Percentiles rank a stretch among this genome's conserved stretches.
These are phyloP conservation scores for Brettanomyces custersianus DNA, from an alignment of 805 yeast species.

Conservation along the genomic window DNA sequence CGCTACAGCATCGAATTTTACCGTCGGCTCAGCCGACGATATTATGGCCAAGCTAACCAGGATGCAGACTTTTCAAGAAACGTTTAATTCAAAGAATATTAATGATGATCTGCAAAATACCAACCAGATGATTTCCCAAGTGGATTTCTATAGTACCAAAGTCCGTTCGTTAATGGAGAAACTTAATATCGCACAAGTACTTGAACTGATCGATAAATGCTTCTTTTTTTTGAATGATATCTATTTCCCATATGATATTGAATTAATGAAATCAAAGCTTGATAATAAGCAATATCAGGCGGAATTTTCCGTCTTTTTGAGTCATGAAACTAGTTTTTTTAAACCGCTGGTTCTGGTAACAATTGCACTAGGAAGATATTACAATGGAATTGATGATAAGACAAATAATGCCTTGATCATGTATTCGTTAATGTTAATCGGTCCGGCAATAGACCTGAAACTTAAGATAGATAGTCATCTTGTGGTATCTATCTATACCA, in stretches of 20 bases:
- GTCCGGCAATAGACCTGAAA: conserved; percentile 12
- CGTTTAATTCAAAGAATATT: not conserved
- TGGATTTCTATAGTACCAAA: conserved; percentile 1
- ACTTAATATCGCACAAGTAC: conserved; percentile 9
- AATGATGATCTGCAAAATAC: not conserved
- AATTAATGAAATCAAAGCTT: conserved; percentile 10
- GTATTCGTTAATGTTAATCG: conserved; percentile 10
- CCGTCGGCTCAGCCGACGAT: conserved; percentile 10
- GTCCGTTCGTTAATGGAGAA: conserved; percentile 7
- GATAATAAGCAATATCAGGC: conserved; percentile 7
- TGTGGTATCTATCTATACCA: conserved; percentile 13
- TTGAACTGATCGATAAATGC: conserved; percentile 10
- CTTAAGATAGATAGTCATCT: conserved; percentile 8
- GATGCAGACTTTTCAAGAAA: conserved; percentile 1
- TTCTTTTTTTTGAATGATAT: conserved; percentile 17
- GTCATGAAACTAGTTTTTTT: conserved; percentile 8
- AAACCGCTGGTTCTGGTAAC: conserved; percentile 13
- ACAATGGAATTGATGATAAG: conserved; percentile 11
- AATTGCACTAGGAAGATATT: conserved; percentile 18
- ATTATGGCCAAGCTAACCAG: conserved; percentile 10
- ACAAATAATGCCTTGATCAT: conserved; percentile 11
- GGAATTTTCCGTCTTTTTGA: conserved; percentile 7
- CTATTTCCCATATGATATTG: conserved; percentile 18
- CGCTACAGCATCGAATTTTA: not conserved
- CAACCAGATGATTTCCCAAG: conserved; percentile 2